phyloP scores from a whole-genome alignment of 345 rosid species.

The Populus alba region DNA sequence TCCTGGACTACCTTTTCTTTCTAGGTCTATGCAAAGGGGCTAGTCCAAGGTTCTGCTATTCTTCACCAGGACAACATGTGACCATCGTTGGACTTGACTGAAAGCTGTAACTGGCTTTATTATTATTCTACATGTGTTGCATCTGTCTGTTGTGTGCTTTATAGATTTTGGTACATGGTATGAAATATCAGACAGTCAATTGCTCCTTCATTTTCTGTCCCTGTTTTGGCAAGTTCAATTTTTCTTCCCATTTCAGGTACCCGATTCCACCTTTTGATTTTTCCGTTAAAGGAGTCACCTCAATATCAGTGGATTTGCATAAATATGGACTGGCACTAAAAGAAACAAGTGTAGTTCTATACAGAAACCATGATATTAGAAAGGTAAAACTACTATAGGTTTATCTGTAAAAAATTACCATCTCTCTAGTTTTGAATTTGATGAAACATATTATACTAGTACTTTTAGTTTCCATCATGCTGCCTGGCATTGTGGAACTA shows the following conservation, averaged over 20 bases:
- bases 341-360: slow-evolving; percentile 89
- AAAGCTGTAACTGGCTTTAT: background rate
- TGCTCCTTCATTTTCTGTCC: background rate
- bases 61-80: background rate
- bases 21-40: background rate
- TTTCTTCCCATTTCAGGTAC: slow-evolving; percentile 45
- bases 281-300: slow-evolving; percentile 81
- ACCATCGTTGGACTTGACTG: background rate
- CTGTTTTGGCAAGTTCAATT: background rate
- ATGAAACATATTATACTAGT: background rate
- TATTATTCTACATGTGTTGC: background rate
- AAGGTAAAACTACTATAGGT: slow-evolving; percentile 44
- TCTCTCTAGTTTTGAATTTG: background rate
- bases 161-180: background rate
- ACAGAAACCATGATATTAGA: slow-evolving; percentile 92
- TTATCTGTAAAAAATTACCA: background rate
- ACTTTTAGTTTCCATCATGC: background rate
- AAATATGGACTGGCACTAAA: slow-evolving; percentile 95
- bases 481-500: background rate
- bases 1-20: background rate
- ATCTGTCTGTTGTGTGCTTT: background rate
- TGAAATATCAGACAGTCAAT: background rate
- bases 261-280: slow-evolving; percentile 88
- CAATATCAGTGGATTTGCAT: slow-evolving; percentile 87
- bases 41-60: background rate